Base-by-base conservation (phyloP, 2,329 filamentous ascomycete species). In the Ophiostoma montium region DNA sequence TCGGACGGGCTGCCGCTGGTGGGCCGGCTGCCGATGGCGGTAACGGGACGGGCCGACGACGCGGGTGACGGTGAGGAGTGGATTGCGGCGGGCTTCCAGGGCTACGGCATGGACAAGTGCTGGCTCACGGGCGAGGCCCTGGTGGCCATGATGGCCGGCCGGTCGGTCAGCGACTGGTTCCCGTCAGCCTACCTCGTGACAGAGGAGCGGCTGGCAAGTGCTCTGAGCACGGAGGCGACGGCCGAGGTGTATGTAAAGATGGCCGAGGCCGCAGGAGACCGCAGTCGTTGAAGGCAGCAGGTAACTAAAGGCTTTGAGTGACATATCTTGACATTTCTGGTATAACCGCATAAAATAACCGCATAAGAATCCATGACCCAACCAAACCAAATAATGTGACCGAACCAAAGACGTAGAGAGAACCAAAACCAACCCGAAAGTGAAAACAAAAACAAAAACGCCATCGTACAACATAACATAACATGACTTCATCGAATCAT, bases 101-200 rank as follows among this genome's bases (percentile, higher is more conserved):
- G 53, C 1, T 54, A 57, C 27, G 54, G 57, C 2, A 58, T 59
- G 56, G 53, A 52, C 46, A 57, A 56, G 12, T 52, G 54, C 39
- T 57, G 50, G 51, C 35, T 58, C 1, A 50, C 44, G 3, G 55
- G 52, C 23, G 52, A 54, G 46, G 54, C 52, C 4, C n/a, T 47
- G 36, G 48, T 45, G 31, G 23, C 18, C 9, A 52, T 52, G 51
- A 42, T 42, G 39, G 39, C 39, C 9, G 39, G 39, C 15, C 27
- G 30, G 12, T 21, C 27, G 7, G 39, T 42, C 13, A 30, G 39
- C 39, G 27, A 23, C 7, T 42, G 39, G 39, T 42, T 42, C 15
- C 39, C 39, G 10, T 30, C 39, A 15, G 39, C 39, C 3, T 42
- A 42, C 15, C 39, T 42, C 15, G 39, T 42, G 13, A 27, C 39